Evolutionary conservation across 495 filamentous ascomycete genomes (phyloP).

Genomic region (Tricharina praecox): DNA sequence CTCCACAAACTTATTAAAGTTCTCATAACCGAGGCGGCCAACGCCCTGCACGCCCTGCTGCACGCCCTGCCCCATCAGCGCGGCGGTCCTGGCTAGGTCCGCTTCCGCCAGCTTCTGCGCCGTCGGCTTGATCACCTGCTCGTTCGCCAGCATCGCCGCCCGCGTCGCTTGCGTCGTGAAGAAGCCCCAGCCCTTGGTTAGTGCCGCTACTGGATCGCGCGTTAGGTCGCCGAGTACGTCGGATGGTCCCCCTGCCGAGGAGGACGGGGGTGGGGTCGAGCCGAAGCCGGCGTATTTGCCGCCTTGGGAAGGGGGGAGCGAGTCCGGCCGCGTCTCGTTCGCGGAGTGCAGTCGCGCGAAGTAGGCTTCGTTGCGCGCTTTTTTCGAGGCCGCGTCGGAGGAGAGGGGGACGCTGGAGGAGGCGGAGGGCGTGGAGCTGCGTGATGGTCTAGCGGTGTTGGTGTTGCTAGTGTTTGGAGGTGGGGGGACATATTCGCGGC

Average conservation of each 20-base stretch:
- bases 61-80: constrained; percentile 44
- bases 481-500: too few species aligned
- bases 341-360: constrained; percentile 67
- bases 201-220: constrained; percentile 71
- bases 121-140: constrained; percentile 76
- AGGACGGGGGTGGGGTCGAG: constrained; percentile 38
- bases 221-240: constrained; percentile 68
- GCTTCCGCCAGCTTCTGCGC: constrained; percentile 73
- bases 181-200: constrained; percentile 90
- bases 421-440: constrained; percentile 17
- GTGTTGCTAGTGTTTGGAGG: constrained; percentile 66
- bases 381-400: constrained; percentile 23
- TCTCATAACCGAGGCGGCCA: constrained; percentile 58
- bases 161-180: constrained; percentile 71
- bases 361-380: constrained; percentile 67
- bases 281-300: constrained; percentile 89
- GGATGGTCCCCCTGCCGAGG: constrained; percentile 14
- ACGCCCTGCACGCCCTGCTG: constrained; percentile 45
- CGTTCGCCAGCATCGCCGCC: constrained; percentile 74
- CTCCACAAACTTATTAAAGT: constrained; percentile 60
- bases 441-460: constrained; percentile 37
- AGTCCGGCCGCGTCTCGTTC: constrained; percentile 58
- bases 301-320: constrained; percentile 68
- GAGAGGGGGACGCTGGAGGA: constrained; percentile 9
- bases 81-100: constrained; percentile 67